phyloP scores from a whole-genome alignment of 1,284 basidiomycete genomes.

The Hemileia vastatrix region DNA sequence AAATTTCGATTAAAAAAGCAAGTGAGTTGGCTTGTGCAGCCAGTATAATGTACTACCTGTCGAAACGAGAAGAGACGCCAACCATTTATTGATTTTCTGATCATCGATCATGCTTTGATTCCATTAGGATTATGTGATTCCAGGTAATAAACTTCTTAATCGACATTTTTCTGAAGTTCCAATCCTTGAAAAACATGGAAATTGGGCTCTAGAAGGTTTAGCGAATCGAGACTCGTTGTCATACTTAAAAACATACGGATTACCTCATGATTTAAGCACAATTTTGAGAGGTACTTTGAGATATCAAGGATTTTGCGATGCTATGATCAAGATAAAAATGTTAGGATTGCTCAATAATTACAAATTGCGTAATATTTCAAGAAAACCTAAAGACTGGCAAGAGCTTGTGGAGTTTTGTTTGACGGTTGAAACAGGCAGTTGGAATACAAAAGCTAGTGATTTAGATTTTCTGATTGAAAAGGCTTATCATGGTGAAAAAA shows the following conservation, averaged over 20 bases:
- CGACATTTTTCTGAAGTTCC: constrained; percentile 58
- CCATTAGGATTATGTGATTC: constrained; percentile 51
- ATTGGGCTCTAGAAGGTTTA: constrained; percentile 67
- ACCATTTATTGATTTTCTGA: constrained; percentile 39
- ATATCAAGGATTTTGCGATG: constrained; percentile 71
- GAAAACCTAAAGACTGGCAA: constrained; percentile 26
- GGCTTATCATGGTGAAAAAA: constrained; percentile 45
- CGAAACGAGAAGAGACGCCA: constrained; percentile 29
- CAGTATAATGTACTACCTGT: constrained; percentile 24
- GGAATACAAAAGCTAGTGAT: constrained; percentile 6
- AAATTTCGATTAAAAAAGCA: constrained; percentile 56
- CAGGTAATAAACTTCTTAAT: constrained; percentile 53
- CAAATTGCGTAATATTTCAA: too few species aligned
- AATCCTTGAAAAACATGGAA: constrained; percentile 49
- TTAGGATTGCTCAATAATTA: constrained; percentile 57
- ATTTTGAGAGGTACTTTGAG: constrained; percentile 77
- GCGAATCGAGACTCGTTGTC: constrained; percentile 77
- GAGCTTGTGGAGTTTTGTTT: constrained; percentile 36
- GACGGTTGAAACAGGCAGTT: constrained; percentile 23
- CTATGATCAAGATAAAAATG: constrained; percentile 64
- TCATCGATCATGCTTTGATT: constrained; percentile 34
- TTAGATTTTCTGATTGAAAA: constrained; percentile 45
- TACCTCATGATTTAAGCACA: constrained; percentile 55
- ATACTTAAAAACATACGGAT: constrained; percentile 64
- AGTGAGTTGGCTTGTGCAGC: constrained; percentile 46